Base-by-base conservation (phyloP, 805 yeast species). In the Torulaspora quercuum region DNA sequence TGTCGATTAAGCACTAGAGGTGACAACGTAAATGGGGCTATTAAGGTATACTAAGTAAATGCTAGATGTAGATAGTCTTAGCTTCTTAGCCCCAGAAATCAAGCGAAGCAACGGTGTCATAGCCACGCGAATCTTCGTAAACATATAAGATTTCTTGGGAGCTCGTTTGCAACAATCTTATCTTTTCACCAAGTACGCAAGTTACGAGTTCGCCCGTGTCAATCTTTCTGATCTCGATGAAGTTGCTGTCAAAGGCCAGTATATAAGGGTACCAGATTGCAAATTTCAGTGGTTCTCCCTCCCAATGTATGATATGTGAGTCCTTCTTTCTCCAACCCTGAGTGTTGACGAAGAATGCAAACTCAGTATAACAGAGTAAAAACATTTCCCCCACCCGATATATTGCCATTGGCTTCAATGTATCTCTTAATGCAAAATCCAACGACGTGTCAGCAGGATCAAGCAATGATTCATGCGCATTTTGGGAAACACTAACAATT, bases 381-480 rank as follows among this genome's bases (percentile, higher is more conserved):
- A 90, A 92, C 64, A 89, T 92, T 37, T 81, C 78, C 41, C 90
- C 92, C 40, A 92, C 78, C 44, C 95, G 75, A 59, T 90, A 94
- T 42, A 92, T 87, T 4, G 94, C 88, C 60, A 88, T 75, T 12
- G 98, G 98, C 53, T 85, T 84, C 43, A 90, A 72, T 77, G 84
- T 40, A 78, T 85, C 65, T 31, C 51, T 55, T 17, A 60, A 35
- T 9, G 92, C 97, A 67, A 92, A 92, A 55, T 92, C 98, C 36
- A 92, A 70, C 12, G 97, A 87, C 0, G 97, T 94, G 56, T 92
- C 98, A 0, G 97, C 98, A n/a, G 95, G 96, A 64, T 92, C 97
- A 51, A 92, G 69, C 34, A 92, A 73, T 7, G 92, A 79, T 63
- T 92, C 97, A 62, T 84, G 87, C 42, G 80, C 84, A 41, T 85